phyloP scores from a whole-genome alignment of 345 rosid species.

The Capsella bursapastoris region DNA sequence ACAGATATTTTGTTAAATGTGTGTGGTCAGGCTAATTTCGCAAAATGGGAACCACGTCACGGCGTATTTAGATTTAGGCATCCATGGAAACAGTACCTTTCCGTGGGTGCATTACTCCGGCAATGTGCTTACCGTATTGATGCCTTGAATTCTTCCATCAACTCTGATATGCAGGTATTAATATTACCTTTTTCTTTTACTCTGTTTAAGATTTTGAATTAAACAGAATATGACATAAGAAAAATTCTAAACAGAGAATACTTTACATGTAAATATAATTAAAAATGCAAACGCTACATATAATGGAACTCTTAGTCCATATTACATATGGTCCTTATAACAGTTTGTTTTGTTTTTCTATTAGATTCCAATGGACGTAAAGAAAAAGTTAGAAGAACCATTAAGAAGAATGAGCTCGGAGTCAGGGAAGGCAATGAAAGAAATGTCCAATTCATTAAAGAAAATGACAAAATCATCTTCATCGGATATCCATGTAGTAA shows the following conservation, averaged over 20 bases:
- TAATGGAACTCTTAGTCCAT: neutral
- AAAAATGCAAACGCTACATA: neutral
- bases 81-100: constrained; percentile 76
- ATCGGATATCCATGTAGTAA: constrained; percentile 49
- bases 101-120: constrained; percentile 65
- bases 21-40: constrained; percentile 66
- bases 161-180: constrained; percentile 56
- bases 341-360: neutral
- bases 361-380: constrained; percentile 55
- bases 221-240: neutral
- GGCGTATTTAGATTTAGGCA: constrained; percentile 75
- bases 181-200: constrained; percentile 42
- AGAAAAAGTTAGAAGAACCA: constrained; percentile 48
- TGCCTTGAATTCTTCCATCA: constrained; percentile 61
- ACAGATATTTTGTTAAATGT: neutral
- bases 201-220: neutral
- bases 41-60: constrained; percentile 98
- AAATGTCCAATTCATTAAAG: constrained; percentile 56
- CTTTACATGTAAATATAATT: neutral
- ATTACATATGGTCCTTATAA: constrained; percentile 25
- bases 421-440: constrained; percentile 60
- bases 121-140: constrained; percentile 72
- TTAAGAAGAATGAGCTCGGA: constrained; percentile 60
- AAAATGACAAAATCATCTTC: constrained; percentile 53
- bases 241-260: neutral